These are phyloP conservation scores for Echites panduratus DNA, from an alignment of 257 asterid species.

Conservation along the genomic window DNA sequence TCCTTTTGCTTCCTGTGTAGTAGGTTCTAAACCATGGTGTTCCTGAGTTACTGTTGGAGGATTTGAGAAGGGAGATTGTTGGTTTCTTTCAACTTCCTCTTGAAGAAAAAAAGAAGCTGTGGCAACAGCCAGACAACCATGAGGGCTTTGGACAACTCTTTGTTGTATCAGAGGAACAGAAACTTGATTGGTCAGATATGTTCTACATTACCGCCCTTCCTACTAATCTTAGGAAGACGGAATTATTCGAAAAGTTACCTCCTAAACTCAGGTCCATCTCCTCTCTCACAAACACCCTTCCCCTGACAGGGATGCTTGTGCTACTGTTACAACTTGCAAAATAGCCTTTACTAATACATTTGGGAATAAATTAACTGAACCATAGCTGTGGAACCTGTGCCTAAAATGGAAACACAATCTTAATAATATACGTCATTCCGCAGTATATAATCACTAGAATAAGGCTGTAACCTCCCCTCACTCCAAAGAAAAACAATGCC, in stretches of 20 bases:
- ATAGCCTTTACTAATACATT: background rate
- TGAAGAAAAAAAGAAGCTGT: conserved; percentile 37
- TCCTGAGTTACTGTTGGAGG: conserved; percentile 29
- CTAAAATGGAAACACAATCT: background rate
- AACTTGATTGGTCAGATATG: conserved; percentile 62
- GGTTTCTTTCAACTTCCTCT: conserved; percentile 31
- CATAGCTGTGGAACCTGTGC: background rate
- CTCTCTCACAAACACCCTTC: background rate
- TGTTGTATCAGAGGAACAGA: conserved; percentile 50
- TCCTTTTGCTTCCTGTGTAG: background rate
- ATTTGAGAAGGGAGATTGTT: conserved; percentile 27
- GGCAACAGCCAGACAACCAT: conserved; percentile 42
- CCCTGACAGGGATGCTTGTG: background rate
- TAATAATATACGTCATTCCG: background rate
- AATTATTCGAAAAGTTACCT: conserved; percentile 34
- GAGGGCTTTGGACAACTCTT: conserved; percentile 55
- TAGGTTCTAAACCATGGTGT: conserved; percentile 47
- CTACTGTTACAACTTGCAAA: background rate
- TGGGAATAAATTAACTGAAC: background rate
- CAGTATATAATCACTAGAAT: background rate
- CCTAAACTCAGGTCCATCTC: conserved; percentile 31
- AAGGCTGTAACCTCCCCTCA: no score
- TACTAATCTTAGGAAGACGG: conserved; percentile 19
- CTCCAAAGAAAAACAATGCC: no score
- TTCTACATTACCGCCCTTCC: conserved; percentile 45